Evolutionary conservation across 345 rosid genomes (phyloP), one percentile per base, ranked within the genome.

Genomic region (Moricandia moricandioides): DNA sequence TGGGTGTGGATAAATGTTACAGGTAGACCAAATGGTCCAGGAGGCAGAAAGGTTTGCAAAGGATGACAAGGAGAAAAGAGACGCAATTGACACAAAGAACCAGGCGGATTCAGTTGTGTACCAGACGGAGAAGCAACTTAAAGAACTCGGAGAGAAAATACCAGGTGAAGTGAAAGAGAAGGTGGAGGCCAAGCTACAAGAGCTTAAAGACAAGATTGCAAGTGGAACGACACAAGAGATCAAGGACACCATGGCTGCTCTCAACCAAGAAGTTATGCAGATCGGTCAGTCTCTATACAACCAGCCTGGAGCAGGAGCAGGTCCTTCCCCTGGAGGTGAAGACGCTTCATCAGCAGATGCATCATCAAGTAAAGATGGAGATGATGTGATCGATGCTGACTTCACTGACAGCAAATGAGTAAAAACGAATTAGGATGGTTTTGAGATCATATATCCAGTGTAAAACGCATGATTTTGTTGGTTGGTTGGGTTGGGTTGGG

Each of bases 181-280:
- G 80, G 97, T 91, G 0, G 97, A 94, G 85, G 85, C 83, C 1
- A 91, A 94, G 75, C 86, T 94, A 1, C 82, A 89, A 80, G 95
- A 88, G 79, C 93, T 94, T 40, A 87, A 83, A 84, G 95, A 91
- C 56, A 87, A 91, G 58, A 82, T 94, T 9, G 81, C 82, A 4
- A 88, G 82, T 1, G 95, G 86, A 12, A 69, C 91, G 8, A 94
- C 96, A 1, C 97, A 94, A 74, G 81, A 51, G 0, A 90, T 91
- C 39, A 91, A 94, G 74, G 97, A 91, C 9, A 77, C 97, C 17
- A 90, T 91, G 84, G 84, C 97, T 55, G 90, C 96, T 4, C 91
- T 91, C 4, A 94, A 94, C 81, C 96, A 90, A 90, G 98, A 91
- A 78, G 98, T 91, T 29, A 91, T 94, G 95, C 98, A 94, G 82